Evolutionary conservation across 2,329 filamentous ascomycete species (phyloP).

Genomic region (Sclerotinia glacialis): DNA sequence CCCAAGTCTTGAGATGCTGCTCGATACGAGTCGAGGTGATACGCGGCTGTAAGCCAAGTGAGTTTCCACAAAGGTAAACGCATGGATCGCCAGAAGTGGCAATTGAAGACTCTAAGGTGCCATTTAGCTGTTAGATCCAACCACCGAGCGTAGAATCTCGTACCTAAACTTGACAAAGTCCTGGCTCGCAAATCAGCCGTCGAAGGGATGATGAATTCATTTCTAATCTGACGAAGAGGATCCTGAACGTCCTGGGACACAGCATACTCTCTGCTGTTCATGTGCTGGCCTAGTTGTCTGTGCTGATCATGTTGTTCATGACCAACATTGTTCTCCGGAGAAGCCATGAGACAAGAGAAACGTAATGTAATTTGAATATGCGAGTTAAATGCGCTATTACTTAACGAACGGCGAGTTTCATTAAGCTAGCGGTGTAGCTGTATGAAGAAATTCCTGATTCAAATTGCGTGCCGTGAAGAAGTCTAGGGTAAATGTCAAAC

Average conservation of each 20-base stretch:
- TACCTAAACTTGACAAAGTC: conserved; percentile 32
- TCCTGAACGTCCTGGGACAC: conserved; percentile 57
- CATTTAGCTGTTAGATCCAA: conserved; percentile 13
- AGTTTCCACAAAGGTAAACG: conserved; percentile 78
- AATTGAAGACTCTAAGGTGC: conserved; percentile 28
- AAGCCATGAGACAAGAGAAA: conserved; percentile 29
- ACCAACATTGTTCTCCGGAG: conserved; percentile 21
- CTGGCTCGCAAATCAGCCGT: conserved; percentile 64
- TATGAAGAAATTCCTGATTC: conserved; percentile 12
- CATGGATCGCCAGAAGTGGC: conserved; percentile 28
- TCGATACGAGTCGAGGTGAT: conserved; percentile 62
- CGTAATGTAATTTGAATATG: conserved; percentile 30
- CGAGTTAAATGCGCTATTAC: conserved; percentile 23
- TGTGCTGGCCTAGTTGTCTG: conserved; percentile 24
- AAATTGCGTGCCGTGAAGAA: conserved; percentile 23
- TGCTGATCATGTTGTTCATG: conserved; percentile 22
- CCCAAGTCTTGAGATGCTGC: conserved; percentile 71
- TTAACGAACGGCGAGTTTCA: not conserved
- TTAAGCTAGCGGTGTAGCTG: conserved; percentile 20
- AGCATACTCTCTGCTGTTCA: conserved; percentile 37
- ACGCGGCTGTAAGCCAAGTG: conserved; percentile 70
- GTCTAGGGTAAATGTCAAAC: conserved; percentile 13
- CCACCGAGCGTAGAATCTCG: conserved; percentile 16
- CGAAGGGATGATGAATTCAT: conserved; percentile 75
- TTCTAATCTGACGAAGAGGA: conserved; percentile 57